A percentile compares a stretch with the other conserved stretches of the same genome.
Evolutionary conservation across 768 basidiomycete species (phyloP).

Genomic region (Lactifluus echinatus): DNA sequence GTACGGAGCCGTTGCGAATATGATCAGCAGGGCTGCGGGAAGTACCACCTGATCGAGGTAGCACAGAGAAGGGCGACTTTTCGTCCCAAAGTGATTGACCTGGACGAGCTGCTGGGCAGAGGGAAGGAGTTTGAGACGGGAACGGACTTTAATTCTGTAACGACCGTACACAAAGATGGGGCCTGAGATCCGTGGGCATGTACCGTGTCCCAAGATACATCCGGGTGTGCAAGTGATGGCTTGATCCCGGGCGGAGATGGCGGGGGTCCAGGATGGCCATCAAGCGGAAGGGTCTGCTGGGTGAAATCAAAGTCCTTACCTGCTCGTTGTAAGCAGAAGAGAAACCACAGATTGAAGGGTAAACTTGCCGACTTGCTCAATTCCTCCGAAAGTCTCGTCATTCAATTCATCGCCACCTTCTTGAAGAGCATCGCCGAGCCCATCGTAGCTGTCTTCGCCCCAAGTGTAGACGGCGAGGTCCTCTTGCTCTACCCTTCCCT

Average conservation of each 20-base stretch:
- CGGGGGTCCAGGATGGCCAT: conserved; percentile 18
- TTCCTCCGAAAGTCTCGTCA: conserved; percentile 89
- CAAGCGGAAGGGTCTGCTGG: conserved; percentile 32
- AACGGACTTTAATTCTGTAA: conserved; percentile 19
- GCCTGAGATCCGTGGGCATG: conserved; percentile 12
- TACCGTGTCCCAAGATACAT: conserved; percentile 4
- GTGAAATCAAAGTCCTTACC: conserved; percentile 92
- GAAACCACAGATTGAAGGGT: background rate
- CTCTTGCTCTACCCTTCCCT: conserved; percentile 45
- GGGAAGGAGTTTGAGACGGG: conserved; percentile 24
- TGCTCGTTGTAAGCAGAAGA: conserved; percentile 25
- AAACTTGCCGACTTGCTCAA: conserved; percentile 61
- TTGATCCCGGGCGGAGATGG: background rate
- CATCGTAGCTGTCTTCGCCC: conserved; percentile 87
- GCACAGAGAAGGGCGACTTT: conserved; percentile 64
- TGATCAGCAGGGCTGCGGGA: conserved; percentile 22
- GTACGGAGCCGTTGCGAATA: conserved; percentile 23
- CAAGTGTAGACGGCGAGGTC: conserved; percentile 88
- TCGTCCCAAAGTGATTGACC: conserved; percentile 78
- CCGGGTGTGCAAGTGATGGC: background rate
- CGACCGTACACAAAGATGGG: conserved; percentile 26
- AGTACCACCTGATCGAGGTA: conserved; percentile 34
- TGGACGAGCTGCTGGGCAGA: conserved; percentile 38
- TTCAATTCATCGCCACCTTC: conserved; percentile 92
- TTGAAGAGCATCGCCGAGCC: conserved; percentile 76